Base-by-base conservation (phyloP, 1,284 basidiomycete species). In the Sanghuangporus sanghuang region DNA sequence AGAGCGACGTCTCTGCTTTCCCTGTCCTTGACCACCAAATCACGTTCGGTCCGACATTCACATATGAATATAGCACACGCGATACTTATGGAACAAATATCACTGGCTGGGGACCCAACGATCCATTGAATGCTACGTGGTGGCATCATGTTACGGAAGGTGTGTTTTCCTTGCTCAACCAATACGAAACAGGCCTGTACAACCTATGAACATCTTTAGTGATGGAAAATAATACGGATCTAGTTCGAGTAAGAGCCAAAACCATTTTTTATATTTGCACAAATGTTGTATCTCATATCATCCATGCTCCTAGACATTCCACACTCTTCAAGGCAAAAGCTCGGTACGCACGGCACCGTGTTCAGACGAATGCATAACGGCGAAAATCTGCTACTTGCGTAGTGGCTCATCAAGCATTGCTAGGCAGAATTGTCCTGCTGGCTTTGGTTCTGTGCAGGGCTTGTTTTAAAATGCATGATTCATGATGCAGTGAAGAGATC, bases 51-150 rank as follows among this genome's bases (percentile, higher is more conserved):
- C 91, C 90, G 3, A 80, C 83, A 0, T 93, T 81, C 69, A 72
- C 75, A 36, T 85, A 85, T 67, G 89, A 92, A 73, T 93, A 93
- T 73, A 87, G 77, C 67, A 86, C 90, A 7, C 83, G 92, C 42
- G 77, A 83, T 52, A 78, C 86, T 0, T 93, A 92, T 64, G 89
- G 87, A 36, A 72, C 71, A 48, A 84, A 76, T 66, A 84, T 92
- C 59, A 70, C 78, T 0, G 76, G 75, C 21, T 93, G 92, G 92
- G 80, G 81, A 6, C 69, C 73, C 5, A 78, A 79, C 56, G 89
- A 90, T 65, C 90, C 91, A 0, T 73, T 93, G 61, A 93, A 93
- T 68, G 89, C 87, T 16, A 92, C 91, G 6, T 93, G 89, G 85
- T 93, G 90, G 90, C 89, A 92, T 68, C 81, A 75, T 32, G 84